Evolutionary conservation across 768 basidiomycete species (phyloP).

Genomic region (Auricularia sp.): DNA sequence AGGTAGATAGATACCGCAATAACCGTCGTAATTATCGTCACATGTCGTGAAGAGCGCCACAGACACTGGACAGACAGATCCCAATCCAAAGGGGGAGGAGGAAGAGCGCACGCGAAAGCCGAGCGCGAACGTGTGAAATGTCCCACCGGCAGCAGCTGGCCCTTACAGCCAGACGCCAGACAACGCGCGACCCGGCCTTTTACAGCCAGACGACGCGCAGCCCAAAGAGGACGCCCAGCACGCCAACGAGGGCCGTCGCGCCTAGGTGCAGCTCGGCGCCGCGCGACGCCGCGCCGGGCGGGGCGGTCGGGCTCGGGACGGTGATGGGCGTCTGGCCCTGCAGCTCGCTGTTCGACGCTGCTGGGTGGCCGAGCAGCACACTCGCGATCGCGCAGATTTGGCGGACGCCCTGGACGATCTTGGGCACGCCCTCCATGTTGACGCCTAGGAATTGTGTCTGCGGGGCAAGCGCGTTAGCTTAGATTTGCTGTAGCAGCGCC

Average conservation of each 20-base stretch:
- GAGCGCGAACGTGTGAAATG: background rate
- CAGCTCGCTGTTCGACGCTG: slow-evolving; percentile 31
- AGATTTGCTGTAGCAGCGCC: background rate
- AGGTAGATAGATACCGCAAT: background rate
- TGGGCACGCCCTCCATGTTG: slow-evolving; percentile 31
- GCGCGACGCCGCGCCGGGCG: background rate
- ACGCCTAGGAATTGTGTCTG: slow-evolving; percentile 40
- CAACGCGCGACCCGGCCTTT: too few relatives aligned
- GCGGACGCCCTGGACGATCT: slow-evolving; percentile 40
- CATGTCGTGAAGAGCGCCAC: background rate
- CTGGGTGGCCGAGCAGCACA: slow-evolving; percentile 43
- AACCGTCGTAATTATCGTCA: slow-evolving; percentile 1
- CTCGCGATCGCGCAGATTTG: slow-evolving; percentile 43
- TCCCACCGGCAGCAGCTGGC: background rate
- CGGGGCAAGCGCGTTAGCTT: background rate
- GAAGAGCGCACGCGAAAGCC: background rate
- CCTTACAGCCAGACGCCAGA: background rate
- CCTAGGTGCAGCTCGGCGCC: background rate
- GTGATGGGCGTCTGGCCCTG: slow-evolving; percentile 11
- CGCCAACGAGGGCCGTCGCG: background rate
- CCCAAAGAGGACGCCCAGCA: background rate
- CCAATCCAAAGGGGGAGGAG: background rate
- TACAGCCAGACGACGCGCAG: background rate
- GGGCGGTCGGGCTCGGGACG: slow-evolving; percentile 2
- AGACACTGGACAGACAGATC: too few relatives aligned